Percentiles rank a stretch among this genome's conserved stretches.
Evolutionary conservation across 78 protist species (phyloP).

Genomic region (Tieghemostelium lacteum): DNA sequence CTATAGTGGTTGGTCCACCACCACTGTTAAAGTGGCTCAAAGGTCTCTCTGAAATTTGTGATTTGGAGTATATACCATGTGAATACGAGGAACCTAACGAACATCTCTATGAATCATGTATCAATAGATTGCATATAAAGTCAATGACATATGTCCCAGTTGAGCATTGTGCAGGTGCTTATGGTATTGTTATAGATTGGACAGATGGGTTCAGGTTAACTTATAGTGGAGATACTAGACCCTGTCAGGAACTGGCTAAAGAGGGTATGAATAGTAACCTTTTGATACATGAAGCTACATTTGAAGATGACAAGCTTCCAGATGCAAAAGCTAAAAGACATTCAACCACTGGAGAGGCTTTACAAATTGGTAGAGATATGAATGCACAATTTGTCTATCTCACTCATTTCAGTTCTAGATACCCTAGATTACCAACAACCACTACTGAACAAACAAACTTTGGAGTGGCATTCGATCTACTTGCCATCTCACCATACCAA

Average conservation of each 20-base stretch:
- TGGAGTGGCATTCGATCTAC: constrained; percentile 20
- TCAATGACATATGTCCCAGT: constrained; percentile 53
- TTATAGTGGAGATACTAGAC: constrained; percentile 96
- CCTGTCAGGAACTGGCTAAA: constrained; percentile 55
- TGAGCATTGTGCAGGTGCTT: constrained; percentile 78
- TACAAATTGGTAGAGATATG: constrained; percentile 80
- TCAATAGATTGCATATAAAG: neutral
- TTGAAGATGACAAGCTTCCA: constrained; percentile 81
- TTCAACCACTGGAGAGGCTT: constrained; percentile 88
- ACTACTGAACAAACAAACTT: neutral
- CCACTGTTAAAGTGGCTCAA: neutral
- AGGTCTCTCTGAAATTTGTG: neutral
- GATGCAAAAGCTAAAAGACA: constrained; percentile 84
- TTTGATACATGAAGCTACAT: constrained; percentile 97
- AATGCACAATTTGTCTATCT: constrained; percentile 79
- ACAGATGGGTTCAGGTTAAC: constrained; percentile 64
- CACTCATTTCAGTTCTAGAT: constrained; percentile 92
- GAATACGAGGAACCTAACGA: neutral
- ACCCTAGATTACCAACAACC: neutral
- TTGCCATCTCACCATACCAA: constrained; percentile 48
- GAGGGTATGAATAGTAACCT: constrained; percentile 77
- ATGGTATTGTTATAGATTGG: constrained; percentile 71
- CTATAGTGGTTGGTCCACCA: neutral
- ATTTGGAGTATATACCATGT: neutral
- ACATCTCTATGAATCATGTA: neutral